These are phyloP conservation scores for Heterobasidion irregulare DNA, from an alignment of 1,284 basidiomycete species.

Conservation along the genomic window DNA sequence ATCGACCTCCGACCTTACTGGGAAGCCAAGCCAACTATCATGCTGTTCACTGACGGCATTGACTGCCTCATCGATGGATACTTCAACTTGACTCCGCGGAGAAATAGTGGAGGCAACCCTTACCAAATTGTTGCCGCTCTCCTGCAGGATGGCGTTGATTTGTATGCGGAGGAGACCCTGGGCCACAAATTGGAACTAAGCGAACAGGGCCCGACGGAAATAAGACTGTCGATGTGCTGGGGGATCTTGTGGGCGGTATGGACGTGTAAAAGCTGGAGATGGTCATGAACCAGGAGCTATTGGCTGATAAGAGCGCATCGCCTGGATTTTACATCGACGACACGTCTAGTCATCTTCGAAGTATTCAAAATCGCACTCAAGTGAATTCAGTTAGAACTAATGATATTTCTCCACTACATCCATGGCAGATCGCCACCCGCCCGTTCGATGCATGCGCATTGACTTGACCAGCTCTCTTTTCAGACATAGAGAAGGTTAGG, in stretches of 20 bases:
- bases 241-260: not conserved
- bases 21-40: not conserved
- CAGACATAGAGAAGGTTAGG: too few relatives aligned
- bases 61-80: not conserved
- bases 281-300: not conserved
- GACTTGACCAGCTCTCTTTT: too few relatives aligned
- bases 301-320: not conserved
- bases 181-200: not conserved
- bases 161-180: not conserved
- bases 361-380: not conserved
- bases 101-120: not conserved
- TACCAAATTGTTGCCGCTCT: not conserved
- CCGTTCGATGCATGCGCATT: too few relatives aligned
- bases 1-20: not conserved
- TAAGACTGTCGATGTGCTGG: not conserved
- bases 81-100: not conserved
- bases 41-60: not conserved
- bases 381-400: too few relatives aligned
- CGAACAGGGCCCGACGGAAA: not conserved
- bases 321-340: not conserved
- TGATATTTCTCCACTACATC: too few relatives aligned
- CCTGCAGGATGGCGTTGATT: not conserved
- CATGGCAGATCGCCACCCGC: too few relatives aligned
- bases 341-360: not conserved
- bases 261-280: not conserved